These are phyloP conservation scores for Nigrospora sphaerica DNA, from an alignment of 2,329 filamentous ascomycete genomes.

Conservation along the genomic window DNA sequence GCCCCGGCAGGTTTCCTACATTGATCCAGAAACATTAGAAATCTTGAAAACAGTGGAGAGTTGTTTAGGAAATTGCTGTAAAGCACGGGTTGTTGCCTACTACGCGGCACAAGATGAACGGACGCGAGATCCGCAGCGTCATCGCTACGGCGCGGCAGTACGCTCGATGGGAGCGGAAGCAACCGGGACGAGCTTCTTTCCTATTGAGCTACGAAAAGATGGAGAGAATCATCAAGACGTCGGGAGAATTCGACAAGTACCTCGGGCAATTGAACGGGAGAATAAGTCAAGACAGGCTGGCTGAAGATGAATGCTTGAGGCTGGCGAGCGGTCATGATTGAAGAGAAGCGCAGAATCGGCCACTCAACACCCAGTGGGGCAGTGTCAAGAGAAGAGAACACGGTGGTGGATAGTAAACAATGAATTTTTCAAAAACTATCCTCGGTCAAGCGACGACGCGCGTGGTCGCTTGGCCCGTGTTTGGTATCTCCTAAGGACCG, in stretches of 20 bases:
- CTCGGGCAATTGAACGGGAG: background rate
- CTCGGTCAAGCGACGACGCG: too few species aligned
- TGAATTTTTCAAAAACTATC: too few species aligned
- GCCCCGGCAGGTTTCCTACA: background rate
- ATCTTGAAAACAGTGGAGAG: background rate
- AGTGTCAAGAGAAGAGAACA: too few species aligned
- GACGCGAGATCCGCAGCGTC: slow-evolving; percentile 31
- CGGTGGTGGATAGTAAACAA: too few species aligned
- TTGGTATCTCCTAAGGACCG: too few species aligned
- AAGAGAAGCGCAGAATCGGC: too few species aligned
- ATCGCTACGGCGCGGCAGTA: slow-evolving; percentile 17
- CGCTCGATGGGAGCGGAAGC: slow-evolving; percentile 6
- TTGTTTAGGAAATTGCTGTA: background rate
- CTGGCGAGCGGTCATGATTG: background rate
- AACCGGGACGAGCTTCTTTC: background rate
- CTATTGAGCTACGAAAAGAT: slow-evolving; percentile 2
- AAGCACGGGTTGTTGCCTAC: background rate
- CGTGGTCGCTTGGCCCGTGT: too few species aligned
- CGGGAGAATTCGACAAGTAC: slow-evolving; percentile 4
- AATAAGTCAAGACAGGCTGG: background rate
- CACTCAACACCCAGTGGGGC: too few species aligned
- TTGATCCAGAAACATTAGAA: background rate
- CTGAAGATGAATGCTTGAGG: background rate
- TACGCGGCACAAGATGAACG: slow-evolving; percentile 20
- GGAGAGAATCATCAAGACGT: slow-evolving; percentile 1